phyloP scores from a whole-genome alignment of 805 yeast species.

The Candida boidinii region DNA sequence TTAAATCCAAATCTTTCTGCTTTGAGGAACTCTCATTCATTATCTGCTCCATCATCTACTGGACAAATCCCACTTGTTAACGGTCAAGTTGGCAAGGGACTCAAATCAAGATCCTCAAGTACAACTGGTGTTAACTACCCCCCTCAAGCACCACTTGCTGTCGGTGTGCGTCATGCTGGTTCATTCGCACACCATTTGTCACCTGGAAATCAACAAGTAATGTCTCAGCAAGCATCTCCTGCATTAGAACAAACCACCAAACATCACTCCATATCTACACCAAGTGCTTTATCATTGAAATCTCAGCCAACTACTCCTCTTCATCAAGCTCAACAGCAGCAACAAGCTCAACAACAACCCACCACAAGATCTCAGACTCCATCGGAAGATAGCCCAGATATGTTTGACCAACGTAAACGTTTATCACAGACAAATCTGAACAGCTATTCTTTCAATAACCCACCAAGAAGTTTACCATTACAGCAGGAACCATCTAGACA shows the following conservation, averaged over 20 bases:
- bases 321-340: neutral
- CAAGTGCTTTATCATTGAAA: conserved; percentile 4
- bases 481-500: conserved; percentile 2
- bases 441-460: conserved; percentile 19
- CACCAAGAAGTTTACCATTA: conserved; percentile 20
- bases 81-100: no score
- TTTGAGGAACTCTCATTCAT: no score
- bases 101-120: no score
- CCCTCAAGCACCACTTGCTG: conserved; percentile 1
- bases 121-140: no score
- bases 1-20: no score
- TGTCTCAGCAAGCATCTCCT: neutral
- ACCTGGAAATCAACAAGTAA: neutral
- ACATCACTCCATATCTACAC: no score
- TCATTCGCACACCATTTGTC: conserved; percentile 1
- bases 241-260: no score
- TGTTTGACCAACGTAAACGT: no score
- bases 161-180: conserved; percentile 5
- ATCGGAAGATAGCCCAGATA: conserved; percentile 2
- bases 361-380: neutral
- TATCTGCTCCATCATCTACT: no score
- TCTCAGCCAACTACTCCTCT: neutral
- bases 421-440: no score
- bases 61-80: no score
- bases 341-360: conserved; percentile 1